Percentiles rank a stretch among this genome's conserved stretches.
Conservation (phyloP, 805 yeast genomes). For the Wickerhamomyces queroliae region DNA sequence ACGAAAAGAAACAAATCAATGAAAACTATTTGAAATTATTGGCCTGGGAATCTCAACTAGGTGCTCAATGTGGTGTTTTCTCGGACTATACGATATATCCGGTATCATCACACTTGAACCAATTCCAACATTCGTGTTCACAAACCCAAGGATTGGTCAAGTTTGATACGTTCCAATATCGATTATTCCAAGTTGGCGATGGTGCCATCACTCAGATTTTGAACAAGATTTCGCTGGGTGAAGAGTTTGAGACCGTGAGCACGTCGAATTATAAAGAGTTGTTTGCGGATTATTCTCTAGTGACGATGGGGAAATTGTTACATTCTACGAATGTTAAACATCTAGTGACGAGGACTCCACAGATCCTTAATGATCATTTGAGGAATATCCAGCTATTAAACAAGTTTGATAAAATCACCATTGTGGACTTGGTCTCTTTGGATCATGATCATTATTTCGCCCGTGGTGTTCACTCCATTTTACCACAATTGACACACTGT, state of each 20-base stretch:
- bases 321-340: slow-evolving; percentile 11
- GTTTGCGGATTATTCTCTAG: slow-evolving; percentile 14
- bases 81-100: slow-evolving; percentile 2
- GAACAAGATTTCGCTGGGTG: slow-evolving; percentile 5
- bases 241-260: slow-evolving; percentile 10
- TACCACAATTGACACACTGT: slow-evolving; percentile 8
- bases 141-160: not conserved
- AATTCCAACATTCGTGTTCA: slow-evolving; percentile 1
- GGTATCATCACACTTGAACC: not conserved
- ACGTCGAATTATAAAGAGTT: slow-evolving; percentile 3
- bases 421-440: slow-evolving; percentile 13
- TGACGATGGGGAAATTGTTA: slow-evolving; percentile 7
- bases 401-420: slow-evolving; percentile 6
- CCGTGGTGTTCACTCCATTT: slow-evolving; percentile 3
- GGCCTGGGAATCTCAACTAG: slow-evolving; percentile 10
- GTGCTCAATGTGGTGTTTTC: slow-evolving; percentile 7
- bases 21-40: slow-evolving; percentile 15
- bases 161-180: slow-evolving; percentile 9
- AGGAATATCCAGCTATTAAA: slow-evolving; percentile 4
- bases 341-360: slow-evolving; percentile 9
- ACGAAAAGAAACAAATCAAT: slow-evolving; percentile 9
- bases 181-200: slow-evolving; percentile 8
- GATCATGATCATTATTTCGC: slow-evolving; percentile 15
- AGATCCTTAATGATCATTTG: slow-evolving; percentile 9
- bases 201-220: slow-evolving; percentile 5